Conservation (phyloP, 768 basidiomycete species). For the Leccinum incarnatum region DNA sequence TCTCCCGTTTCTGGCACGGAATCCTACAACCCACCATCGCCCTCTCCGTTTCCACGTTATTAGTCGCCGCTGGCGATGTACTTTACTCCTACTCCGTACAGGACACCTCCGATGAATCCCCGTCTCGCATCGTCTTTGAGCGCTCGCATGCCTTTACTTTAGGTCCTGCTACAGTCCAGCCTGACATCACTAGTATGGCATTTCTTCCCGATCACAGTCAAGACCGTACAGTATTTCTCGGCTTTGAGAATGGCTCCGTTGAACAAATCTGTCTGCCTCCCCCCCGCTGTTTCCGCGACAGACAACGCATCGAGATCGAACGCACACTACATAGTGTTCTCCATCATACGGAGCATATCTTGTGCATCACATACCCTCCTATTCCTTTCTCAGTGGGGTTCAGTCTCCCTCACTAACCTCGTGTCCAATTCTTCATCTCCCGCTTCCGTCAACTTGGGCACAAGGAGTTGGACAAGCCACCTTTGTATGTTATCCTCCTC, state of each 20-base stretch:
- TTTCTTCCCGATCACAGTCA: constrained; percentile 45
- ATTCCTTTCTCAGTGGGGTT: constrained; percentile 57
- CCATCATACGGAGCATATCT: constrained; percentile 52
- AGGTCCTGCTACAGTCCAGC: constrained; percentile 27
- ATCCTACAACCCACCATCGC: constrained; percentile 58
- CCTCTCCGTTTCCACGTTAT: constrained; percentile 50
- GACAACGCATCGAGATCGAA: constrained; percentile 21
- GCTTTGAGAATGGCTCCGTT: constrained; percentile 57
- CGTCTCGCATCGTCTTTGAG: constrained; percentile 49
- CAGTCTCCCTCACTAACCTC: constrained; percentile 39
- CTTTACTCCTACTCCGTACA: constrained; percentile 60
- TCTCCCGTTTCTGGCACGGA: constrained; percentile 55
- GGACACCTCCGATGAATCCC: constrained; percentile 22
- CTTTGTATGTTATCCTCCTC: constrained; percentile 50
- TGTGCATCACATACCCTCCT: constrained; percentile 45
- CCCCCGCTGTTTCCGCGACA: constrained; percentile 2
- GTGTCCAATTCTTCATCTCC: constrained; percentile 17
- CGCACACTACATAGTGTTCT: constrained; percentile 15
- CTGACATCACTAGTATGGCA: constrained; percentile 55
- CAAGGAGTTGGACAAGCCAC: constrained; percentile 62
- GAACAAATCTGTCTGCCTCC: constrained; percentile 43
- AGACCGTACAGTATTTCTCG: constrained; percentile 49
- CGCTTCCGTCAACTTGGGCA: constrained; percentile 42
- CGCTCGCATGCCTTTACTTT: constrained; percentile 40
- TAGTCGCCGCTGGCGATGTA: constrained; percentile 57